phyloP scores from a whole-genome alignment of 1,284 basidiomycete genomes.

The Sphagnurus paluster region DNA sequence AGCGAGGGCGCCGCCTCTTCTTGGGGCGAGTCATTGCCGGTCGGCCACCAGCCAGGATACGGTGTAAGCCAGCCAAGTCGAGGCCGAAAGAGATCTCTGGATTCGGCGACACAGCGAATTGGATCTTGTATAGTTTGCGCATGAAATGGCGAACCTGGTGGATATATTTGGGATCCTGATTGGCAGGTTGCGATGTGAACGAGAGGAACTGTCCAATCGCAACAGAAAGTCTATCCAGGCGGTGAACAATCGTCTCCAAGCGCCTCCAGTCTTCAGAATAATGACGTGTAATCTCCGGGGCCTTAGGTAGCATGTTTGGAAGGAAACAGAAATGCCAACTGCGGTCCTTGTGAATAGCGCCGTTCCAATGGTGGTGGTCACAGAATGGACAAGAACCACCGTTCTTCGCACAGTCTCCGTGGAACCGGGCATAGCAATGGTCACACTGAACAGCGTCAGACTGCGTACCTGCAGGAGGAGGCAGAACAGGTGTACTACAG shows the following conservation, averaged over 20 bases:
- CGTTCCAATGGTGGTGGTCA: slow-evolving; percentile 86
- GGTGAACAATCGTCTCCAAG: slow-evolving; percentile 72
- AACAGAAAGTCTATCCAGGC: slow-evolving; percentile 68
- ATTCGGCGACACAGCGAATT: slow-evolving; percentile 77
- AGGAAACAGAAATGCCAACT: slow-evolving; percentile 80
- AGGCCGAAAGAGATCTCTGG: slow-evolving; percentile 77
- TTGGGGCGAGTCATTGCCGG: slow-evolving; percentile 50
- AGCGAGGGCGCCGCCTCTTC: slow-evolving; percentile 68
- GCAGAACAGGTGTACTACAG: slow-evolving; percentile 70
- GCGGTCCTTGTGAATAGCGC: slow-evolving; percentile 74
- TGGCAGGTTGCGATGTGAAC: slow-evolving; percentile 62
- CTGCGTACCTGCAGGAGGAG: slow-evolving; percentile 65
- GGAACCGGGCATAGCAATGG: slow-evolving; percentile 81
- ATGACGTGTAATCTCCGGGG: slow-evolving; percentile 71
- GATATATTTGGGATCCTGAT: slow-evolving; percentile 71
- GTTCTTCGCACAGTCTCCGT: slow-evolving; percentile 77
- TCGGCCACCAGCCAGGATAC: slow-evolving; percentile 69
- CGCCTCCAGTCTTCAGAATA: slow-evolving; percentile 79
- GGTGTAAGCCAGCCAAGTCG: slow-evolving; percentile 76
- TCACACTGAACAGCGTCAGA: slow-evolving; percentile 87
- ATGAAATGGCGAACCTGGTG: slow-evolving; percentile 82
- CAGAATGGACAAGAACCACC: slow-evolving; percentile 89
- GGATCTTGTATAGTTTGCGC: slow-evolving; percentile 82
- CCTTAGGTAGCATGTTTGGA: slow-evolving; percentile 62
- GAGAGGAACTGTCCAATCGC: slow-evolving; percentile 78